Evolutionary conservation across 805 yeast genomes (phyloP).

Genomic region (Hyphopichia homilentoma): DNA sequence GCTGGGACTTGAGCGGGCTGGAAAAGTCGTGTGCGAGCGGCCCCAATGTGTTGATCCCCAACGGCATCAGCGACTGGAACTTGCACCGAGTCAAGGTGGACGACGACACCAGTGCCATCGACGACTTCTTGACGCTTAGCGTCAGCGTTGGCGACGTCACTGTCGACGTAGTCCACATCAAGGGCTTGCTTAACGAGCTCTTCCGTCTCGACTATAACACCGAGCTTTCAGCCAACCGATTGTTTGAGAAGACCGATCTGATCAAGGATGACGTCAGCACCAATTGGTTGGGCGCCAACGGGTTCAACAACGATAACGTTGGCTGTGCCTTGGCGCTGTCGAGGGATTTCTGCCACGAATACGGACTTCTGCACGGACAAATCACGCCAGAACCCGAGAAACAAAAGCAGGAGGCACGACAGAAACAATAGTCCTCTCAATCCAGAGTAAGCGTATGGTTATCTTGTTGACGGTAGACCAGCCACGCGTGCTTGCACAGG

Average conservation of each 20-base stretch:
- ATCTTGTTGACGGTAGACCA: no score
- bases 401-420: no score
- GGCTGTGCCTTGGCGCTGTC: constrained; percentile 28
- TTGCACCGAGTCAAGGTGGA: constrained; percentile 7
- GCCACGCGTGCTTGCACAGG: no score
- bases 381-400: constrained; percentile 10
- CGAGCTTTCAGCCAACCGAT: no score
- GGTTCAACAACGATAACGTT: constrained; percentile 22
- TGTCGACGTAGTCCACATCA: constrained; percentile 30
- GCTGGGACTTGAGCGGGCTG: constrained; percentile 21
- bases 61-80: constrained; percentile 30
- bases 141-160: constrained; percentile 36
- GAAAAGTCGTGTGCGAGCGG: constrained; percentile 19
- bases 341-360: constrained; percentile 21
- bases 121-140: constrained; percentile 30
- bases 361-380: constrained; percentile 15
- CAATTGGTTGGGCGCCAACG: constrained; percentile 5
- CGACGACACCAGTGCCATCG: constrained; percentile 2
- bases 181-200: constrained; percentile 24
- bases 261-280: no score
- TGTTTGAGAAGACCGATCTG: no score
- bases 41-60: constrained; percentile 31
- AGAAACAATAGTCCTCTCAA: no score
- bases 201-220: constrained; percentile 8
- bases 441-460: no score